These are phyloP conservation scores for Leonotis leonurus DNA, from an alignment of 257 asterid species.

Conservation along the genomic window DNA sequence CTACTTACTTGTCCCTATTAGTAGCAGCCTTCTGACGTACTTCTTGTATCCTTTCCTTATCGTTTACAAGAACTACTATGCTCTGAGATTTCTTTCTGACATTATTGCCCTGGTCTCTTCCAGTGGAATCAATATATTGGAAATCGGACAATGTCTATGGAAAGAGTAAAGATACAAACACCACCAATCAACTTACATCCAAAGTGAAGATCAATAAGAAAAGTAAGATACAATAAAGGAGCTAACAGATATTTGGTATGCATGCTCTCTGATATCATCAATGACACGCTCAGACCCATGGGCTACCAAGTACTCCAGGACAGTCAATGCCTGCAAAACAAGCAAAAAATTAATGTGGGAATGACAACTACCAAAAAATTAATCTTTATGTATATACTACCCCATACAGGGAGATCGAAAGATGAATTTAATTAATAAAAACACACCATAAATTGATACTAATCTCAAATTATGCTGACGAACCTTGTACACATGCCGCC, in stretches of 20 bases:
- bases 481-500: slow-evolving; percentile 99
- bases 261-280: slow-evolving; percentile 91
- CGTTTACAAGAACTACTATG: slow-evolving; percentile 86
- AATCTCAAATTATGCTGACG: slow-evolving; percentile 9
- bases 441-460: neutral
- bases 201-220: slow-evolving; percentile 5
- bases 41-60: slow-evolving; percentile 91
- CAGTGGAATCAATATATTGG: slow-evolving; percentile 91
- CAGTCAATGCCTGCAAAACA: slow-evolving; percentile 68
- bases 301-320: slow-evolving; percentile 91
- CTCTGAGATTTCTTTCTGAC: slow-evolving; percentile 93
- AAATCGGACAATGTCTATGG: slow-evolving; percentile 82
- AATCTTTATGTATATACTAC: neutral
- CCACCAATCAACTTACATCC: slow-evolving; percentile 4
- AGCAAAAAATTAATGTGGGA: slow-evolving; percentile 9
- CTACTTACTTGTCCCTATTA: slow-evolving; percentile 77
- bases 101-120: slow-evolving; percentile 91
- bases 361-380: no score
- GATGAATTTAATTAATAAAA: neutral
- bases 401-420: no score
- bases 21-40: slow-evolving; percentile 93
- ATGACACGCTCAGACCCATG: slow-evolving; percentile 89
- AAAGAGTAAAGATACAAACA: slow-evolving; percentile 18
- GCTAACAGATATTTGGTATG: slow-evolving; percentile 88
- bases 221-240: slow-evolving; percentile 13